phyloP scores from a whole-genome alignment of 2,329 filamentous ascomycete genomes.

The Botrytis fragariae region DNA sequence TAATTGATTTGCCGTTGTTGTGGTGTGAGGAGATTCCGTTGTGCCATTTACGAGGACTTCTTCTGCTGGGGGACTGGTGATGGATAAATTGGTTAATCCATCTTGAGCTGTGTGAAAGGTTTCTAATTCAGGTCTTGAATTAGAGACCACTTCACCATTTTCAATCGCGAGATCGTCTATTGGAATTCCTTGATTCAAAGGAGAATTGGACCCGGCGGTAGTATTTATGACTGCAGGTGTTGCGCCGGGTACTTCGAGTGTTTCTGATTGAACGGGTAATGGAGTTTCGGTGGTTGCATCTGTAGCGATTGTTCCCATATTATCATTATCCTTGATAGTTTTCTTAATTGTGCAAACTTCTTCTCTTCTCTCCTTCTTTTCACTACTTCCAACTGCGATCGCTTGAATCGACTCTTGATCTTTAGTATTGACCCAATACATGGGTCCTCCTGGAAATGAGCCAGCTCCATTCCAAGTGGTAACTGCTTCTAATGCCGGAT shows the following conservation, averaged over 20 bases:
- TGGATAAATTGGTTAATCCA: constrained; percentile 18
- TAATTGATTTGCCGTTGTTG: not conserved
- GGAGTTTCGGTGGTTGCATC: not conserved
- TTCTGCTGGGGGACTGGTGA: constrained; percentile 28
- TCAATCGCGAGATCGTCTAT: constrained; percentile 20
- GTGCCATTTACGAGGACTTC: constrained; percentile 21
- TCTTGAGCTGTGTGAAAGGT: constrained; percentile 32
- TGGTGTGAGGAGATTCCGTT: not conserved
- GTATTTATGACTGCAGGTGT: constrained; percentile 13
- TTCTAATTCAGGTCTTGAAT: constrained; percentile 28
- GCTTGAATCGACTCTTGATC: constrained; percentile 47
- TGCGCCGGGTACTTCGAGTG: constrained; percentile 24
- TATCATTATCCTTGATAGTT: not conserved
- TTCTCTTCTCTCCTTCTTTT: constrained; percentile 47
- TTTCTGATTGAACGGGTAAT: constrained; percentile 11
- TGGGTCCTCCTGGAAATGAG: constrained; percentile 54
- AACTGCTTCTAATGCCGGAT: constrained; percentile 54
- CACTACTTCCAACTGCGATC: constrained; percentile 50
- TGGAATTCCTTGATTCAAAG: not conserved
- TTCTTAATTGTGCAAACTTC: constrained; percentile 32
- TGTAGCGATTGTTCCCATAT: not conserved
- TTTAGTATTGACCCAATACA: constrained; percentile 53
- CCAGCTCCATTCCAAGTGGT: constrained; percentile 51
- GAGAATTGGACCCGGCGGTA: not conserved
- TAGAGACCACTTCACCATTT: constrained; percentile 28